Base-by-base conservation (phyloP, 2,329 filamentous ascomycete species). In the Metarhizium album region DNA sequence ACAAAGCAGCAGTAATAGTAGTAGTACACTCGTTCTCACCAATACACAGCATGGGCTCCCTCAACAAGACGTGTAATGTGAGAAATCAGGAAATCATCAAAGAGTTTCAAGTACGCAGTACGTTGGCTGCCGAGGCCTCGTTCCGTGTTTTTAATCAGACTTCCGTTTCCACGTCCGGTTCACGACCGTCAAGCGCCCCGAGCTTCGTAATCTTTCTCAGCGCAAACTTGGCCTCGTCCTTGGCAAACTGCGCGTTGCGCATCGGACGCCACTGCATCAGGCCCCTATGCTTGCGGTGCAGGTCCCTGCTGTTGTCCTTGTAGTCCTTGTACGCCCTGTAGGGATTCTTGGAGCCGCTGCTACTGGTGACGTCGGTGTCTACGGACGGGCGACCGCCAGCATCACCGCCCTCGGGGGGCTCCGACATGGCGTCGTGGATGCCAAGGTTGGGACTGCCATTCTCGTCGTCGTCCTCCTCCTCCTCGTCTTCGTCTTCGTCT, bases 201-300 rank as follows among this genome's bases (percentile, higher is more conserved):
- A 87, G 83, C 61, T 86, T 85, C 66, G 84, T 86, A 50, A 94
- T 70, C 65, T 87, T 87, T 43, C 83, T 75, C 4, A 90, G 67
- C 0, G 87, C 88, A 69, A 84, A 90, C 60, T 86, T 84, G 1
- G 86, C 82, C 72, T 97, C 87, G 60, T 96, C 78, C 69, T 93
- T 95, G 42, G 84, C 90, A 65, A 96, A 97, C 57, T 83, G 82
- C 22, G 82, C 74, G 63, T 95, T 95, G 40, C 91, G 77, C 64
- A 90, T 86, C 0, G 91, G 90, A 62, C 83, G 87, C 90, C 90
- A 97, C 67, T 97, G 91, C 88, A 96, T 95, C 63, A 95, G 61
- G 0, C 91, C 91, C 11, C 90, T 78, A 59, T 96, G 90, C 69
- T 90, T 89, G 1, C 90, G 80, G 64, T 90, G 85, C 64, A 96